These are phyloP conservation scores for Graphiopsis chlorocephala DNA, from an alignment of 2,329 filamentous ascomycete species.

Conservation along the genomic window DNA sequence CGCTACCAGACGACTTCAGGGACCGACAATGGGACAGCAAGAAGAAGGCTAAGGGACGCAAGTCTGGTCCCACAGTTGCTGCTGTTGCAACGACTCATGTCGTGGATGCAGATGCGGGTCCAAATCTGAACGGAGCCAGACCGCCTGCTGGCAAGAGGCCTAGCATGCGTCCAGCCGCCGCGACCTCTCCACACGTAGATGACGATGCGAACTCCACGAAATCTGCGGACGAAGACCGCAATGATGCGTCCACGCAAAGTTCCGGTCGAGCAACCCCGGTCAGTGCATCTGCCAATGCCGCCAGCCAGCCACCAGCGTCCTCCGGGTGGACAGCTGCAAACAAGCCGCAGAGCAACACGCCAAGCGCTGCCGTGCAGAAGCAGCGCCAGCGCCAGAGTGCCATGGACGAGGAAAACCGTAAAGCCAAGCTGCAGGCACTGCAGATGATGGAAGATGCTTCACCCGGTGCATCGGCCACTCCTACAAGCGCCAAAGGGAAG, in stretches of 20 bases:
- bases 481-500: background rate
- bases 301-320: constrained; percentile 3
- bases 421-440: constrained; percentile 36
- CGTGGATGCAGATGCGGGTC: background rate
- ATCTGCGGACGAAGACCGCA: constrained; percentile 15
- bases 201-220: constrained; percentile 25
- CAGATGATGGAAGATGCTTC: constrained; percentile 26
- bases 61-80: background rate
- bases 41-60: constrained; percentile 20
- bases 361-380: background rate
- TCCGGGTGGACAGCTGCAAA: background rate
- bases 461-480: background rate
- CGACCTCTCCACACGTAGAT: constrained; percentile 32
- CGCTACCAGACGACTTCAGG: constrained; percentile 42
- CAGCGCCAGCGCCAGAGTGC: constrained; percentile 3
- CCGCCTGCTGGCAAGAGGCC: constrained; percentile 32
- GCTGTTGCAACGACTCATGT: background rate
- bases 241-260: constrained; percentile 2
- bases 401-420: constrained; percentile 32
- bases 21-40: constrained; percentile 31
- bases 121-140: background rate
- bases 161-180: constrained; percentile 30
- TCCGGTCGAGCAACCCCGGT: background rate
- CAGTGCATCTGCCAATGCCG: background rate
- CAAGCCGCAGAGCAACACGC: constrained; percentile 4